These are phyloP conservation scores for Hyphopichia khmerensis DNA, from an alignment of 1,139 yeast species.

Conservation along the genomic window DNA sequence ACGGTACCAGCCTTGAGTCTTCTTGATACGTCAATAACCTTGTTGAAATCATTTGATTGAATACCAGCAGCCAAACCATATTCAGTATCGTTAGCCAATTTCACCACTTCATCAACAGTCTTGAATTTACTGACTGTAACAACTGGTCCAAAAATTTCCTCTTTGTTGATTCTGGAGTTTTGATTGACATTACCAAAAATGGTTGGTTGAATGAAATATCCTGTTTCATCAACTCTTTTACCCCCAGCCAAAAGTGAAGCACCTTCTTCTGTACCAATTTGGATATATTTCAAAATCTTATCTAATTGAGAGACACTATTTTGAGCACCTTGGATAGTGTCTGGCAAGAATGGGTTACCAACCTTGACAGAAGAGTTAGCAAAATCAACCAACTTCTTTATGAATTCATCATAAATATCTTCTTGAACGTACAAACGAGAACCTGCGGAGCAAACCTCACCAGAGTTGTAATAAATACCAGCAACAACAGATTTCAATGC, in stretches of 20 bases:
- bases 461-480: conserved; percentile 69
- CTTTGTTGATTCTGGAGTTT: conserved; percentile 67
- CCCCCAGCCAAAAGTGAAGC: conserved; percentile 79
- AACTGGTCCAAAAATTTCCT: conserved; percentile 89
- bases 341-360: conserved; percentile 76
- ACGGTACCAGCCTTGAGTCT: conserved; percentile 25
- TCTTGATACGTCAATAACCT: conserved; percentile 36
- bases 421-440: conserved; percentile 81
- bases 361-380: conserved; percentile 53
- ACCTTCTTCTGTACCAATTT: conserved; percentile 72
- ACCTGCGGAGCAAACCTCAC: conserved; percentile 89
- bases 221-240: conserved; percentile 62
- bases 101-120: conserved; percentile 68
- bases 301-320: conserved; percentile 73
- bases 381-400: conserved; percentile 58
- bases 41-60: conserved; percentile 57
- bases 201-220: conserved; percentile 79
- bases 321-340: conserved; percentile 82
- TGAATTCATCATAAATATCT: conserved; percentile 65
- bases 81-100: conserved; percentile 67
- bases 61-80: conserved; percentile 83
- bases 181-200: conserved; percentile 70
- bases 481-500: conserved; percentile 40
- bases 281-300: conserved; percentile 71
- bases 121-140: conserved; percentile 72